A percentile compares a stretch with the other conserved stretches of the same genome.
Conservation (phyloP, 2,329 filamentous ascomycete species). For the Dactylellina sp. region DNA sequence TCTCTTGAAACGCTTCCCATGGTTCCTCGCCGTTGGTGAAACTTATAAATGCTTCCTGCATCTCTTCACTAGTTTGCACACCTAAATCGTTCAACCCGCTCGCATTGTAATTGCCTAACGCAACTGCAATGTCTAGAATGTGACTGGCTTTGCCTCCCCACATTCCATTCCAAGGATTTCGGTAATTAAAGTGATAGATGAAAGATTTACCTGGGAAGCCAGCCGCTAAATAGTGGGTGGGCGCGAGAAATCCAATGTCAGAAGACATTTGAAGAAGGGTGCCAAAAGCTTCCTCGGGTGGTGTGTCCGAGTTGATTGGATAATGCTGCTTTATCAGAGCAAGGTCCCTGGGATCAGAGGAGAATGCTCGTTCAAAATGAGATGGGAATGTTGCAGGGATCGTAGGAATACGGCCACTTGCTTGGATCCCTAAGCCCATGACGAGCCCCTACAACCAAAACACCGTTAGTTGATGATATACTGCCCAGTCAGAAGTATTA, state of each 20-base stretch:
- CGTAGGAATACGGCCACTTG: conserved; percentile 20
- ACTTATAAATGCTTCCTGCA: conserved; percentile 44
- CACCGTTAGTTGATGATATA: neutral
- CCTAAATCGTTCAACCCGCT: conserved; percentile 33
- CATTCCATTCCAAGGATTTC: conserved; percentile 48
- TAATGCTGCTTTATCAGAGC: conserved; percentile 47
- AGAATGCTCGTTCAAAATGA: conserved; percentile 41
- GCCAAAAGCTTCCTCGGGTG: conserved; percentile 29
- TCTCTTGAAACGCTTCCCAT: conserved; percentile 45
- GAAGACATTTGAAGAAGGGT: conserved; percentile 51
- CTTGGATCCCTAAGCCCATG: conserved; percentile 42
- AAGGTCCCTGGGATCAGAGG: conserved; percentile 37
- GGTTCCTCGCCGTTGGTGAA: conserved; percentile 48
- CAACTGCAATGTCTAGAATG: conserved; percentile 45
- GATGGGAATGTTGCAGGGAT: conserved; percentile 48
- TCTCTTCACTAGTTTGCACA: conserved; percentile 30
- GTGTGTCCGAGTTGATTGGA: conserved; percentile 26
- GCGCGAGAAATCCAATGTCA: conserved; percentile 46
- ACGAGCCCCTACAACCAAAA: conserved; percentile 33
- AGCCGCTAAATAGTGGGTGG: conserved; percentile 45
- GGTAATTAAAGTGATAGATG: conserved; percentile 51
- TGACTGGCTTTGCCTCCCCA: conserved; percentile 52
- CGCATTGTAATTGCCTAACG: conserved; percentile 42
- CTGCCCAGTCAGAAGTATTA: neutral
- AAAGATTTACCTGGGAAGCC: conserved; percentile 48